These are phyloP conservation scores for Naematelia encephala DNA, from an alignment of 768 basidiomycete genomes.

Conservation along the genomic window DNA sequence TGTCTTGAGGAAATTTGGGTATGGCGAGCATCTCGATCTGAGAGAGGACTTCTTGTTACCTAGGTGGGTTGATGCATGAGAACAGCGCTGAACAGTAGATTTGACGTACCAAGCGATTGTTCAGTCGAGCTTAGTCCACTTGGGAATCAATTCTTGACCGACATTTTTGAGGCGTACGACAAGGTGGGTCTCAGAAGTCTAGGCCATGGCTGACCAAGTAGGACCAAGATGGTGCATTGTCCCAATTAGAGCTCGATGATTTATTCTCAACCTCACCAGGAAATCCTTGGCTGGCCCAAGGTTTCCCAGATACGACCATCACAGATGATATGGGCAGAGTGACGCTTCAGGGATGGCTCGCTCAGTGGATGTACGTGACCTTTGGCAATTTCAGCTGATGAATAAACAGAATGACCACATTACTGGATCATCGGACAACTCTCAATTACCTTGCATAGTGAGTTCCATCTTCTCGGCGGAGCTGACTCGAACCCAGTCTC, in stretches of 20 bases:
- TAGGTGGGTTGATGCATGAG: conserved; percentile 60
- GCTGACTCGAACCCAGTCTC: conserved; percentile 51
- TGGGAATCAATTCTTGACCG: conserved; percentile 95
- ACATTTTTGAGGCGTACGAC: conserved; percentile 92
- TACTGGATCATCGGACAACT: conserved; percentile 87
- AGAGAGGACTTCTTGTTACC: conserved; percentile 83
- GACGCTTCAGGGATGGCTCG: conserved; percentile 96
- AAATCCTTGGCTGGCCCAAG: conserved; percentile 90
- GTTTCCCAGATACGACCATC: conserved; percentile 85
- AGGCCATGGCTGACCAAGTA: conserved; percentile 42
- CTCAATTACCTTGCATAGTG: conserved; percentile 86
- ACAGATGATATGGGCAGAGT: conserved; percentile 83
- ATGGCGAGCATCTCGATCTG: conserved; percentile 87
- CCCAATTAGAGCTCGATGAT: conserved; percentile 73
- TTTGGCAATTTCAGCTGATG: not conserved
- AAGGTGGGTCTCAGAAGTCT: conserved; percentile 57
- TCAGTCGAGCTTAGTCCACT: conserved; percentile 91
- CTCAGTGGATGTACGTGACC: conserved; percentile 83
- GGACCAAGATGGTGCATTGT: conserved; percentile 95
- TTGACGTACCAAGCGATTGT: conserved; percentile 89
- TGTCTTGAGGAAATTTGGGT: conserved; percentile 88
- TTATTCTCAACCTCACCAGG: conserved; percentile 93
- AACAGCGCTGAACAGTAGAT: conserved; percentile 55
- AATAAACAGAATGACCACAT: conserved; percentile 79
- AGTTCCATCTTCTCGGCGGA: conserved; percentile 7